A percentile compares a stretch with the other conserved stretches of the same genome.
phyloP scores from a whole-genome alignment of 73 alveolate genomes.

The Durusdinium trenchii region DNA sequence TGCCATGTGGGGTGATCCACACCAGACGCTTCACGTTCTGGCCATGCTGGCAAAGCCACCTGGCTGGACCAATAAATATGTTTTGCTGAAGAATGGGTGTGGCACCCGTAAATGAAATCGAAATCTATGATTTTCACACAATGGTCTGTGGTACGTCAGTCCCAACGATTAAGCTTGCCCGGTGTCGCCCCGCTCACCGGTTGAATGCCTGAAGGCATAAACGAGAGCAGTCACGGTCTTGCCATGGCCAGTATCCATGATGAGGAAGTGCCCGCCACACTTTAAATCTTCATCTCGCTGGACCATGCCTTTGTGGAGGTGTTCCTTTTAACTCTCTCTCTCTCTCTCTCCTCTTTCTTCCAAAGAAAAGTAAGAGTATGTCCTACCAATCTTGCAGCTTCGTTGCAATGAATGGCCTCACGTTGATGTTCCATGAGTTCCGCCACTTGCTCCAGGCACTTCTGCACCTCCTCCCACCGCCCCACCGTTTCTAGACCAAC shows the following conservation, averaged over 20 bases:
- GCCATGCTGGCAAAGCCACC: constrained; percentile 53
- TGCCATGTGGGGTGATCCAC: constrained; percentile 86
- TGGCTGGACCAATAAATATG: background rate
- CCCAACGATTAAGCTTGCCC: background rate
- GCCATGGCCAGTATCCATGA: constrained; percentile 95
- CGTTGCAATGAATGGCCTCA: constrained; percentile 22
- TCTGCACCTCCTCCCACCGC: background rate
- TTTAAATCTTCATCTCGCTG: constrained; percentile 65
- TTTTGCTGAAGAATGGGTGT: no score
- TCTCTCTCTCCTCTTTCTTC: no score
- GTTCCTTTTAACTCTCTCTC: background rate
- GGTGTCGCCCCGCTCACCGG: background rate
- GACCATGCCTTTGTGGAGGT: constrained; percentile 34
- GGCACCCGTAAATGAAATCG: no score
- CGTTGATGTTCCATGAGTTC: constrained; percentile 41
- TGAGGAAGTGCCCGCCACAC: constrained; percentile 93
- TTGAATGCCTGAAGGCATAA: constrained; percentile 56
- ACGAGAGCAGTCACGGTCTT: constrained; percentile 72
- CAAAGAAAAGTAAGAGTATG: no score
- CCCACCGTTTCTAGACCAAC: background rate
- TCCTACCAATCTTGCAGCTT: background rate
- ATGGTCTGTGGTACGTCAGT: no score
- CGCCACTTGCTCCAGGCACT: background rate
- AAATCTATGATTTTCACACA: background rate
- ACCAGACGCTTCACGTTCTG: constrained; percentile 20